Evolutionary conservation across 2,329 filamentous ascomycete genomes (phyloP), one percentile per base, ranked within the genome.

Genomic region (Leptosphaerulina australis): DNA sequence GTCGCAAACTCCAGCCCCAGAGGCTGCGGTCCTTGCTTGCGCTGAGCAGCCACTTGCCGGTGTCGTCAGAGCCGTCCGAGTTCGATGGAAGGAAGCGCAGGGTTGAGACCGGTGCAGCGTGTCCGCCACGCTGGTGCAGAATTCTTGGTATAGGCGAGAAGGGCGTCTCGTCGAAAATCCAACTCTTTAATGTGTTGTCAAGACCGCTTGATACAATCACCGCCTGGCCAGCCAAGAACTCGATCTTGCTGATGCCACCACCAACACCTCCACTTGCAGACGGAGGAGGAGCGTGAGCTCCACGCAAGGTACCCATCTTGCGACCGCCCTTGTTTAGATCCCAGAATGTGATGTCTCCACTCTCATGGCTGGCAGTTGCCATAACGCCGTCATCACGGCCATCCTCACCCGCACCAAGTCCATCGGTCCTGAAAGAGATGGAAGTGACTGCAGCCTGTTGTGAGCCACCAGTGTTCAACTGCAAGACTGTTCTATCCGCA

Each of bases 1-100:
- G 88, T 33, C 94, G 88, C 70, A 99, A 77, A 80, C 92, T 97
- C 85, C 95, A 96, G 1, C 90, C 93, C 93, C 94, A 97, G 2
- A 99, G 79, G 72, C 91, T 97, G 59, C 91, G 84, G 67, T 99
- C 95, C 63, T 86, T 83, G 51, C 91, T 92, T 60, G 90, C 90
- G 65, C 91, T 97, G 46, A 99, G 79, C 5, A 97, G 78, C 93
- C 93, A 97, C 74, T 97, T 97, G 49, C 93, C 94, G 35, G 86
- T 86, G 33, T 87, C 86, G 61, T 97, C 93, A 5, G 91, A 85
- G 12, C 92, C 93, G 63, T 97, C 93, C 30, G 94, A 93, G 60
- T 91, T 87, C 0, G 91, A 85, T 0, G 93, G 93, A 20, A 97
- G 75, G 74, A 97, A 99, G 52, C 87, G 82, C 22, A 99, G 80